Conservation (phyloP, 2,329 filamentous ascomycete species). For the Xylariaceae sp. region DNA sequence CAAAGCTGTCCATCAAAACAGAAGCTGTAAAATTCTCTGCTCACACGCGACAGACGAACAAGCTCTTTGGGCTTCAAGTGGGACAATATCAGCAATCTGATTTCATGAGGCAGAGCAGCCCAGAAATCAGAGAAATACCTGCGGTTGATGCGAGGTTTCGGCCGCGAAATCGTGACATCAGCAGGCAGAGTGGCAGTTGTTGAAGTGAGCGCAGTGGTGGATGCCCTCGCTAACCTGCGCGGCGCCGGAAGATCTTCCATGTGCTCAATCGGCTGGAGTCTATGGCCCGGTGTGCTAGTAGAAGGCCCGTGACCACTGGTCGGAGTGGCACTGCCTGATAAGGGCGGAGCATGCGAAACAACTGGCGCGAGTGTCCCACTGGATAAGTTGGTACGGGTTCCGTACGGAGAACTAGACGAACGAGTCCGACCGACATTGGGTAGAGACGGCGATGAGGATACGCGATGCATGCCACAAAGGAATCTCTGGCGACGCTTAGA, state of each 20-base stretch:
- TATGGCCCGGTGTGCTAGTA: constrained; percentile 37
- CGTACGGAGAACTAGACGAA: constrained; percentile 64
- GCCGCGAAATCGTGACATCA: constrained; percentile 48
- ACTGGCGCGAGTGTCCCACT: constrained; percentile 48
- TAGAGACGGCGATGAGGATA: constrained; percentile 73
- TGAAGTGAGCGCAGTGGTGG: constrained; percentile 34
- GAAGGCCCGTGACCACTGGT: constrained; percentile 35
- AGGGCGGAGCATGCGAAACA: constrained; percentile 36
- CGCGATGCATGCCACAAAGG: constrained; percentile 69
- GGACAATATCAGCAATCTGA: constrained; percentile 70
- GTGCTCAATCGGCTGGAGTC: constrained; percentile 37
- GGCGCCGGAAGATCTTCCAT: constrained; percentile 46
- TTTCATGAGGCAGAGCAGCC: constrained; percentile 73
- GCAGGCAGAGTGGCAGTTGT: constrained; percentile 58
- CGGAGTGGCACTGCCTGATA: constrained; percentile 30
- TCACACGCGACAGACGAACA: constrained; percentile 70
- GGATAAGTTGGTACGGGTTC: constrained; percentile 46
- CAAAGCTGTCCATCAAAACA: constrained; percentile 96
- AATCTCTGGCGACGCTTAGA: constrained; percentile 64
- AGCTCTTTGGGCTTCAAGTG: constrained; percentile 76
- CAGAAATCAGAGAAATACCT: constrained; percentile 61
- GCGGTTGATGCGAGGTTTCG: constrained; percentile 25
- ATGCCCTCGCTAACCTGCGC: constrained; percentile 50
- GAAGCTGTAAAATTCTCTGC: constrained; percentile 69
- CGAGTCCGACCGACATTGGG: constrained; percentile 56